A percentile compares a stretch with the other conserved stretches of the same genome.
phyloP scores from a whole-genome alignment of 129 eudicot genomes.

The Rutidosis leptorrhynchoides region DNA sequence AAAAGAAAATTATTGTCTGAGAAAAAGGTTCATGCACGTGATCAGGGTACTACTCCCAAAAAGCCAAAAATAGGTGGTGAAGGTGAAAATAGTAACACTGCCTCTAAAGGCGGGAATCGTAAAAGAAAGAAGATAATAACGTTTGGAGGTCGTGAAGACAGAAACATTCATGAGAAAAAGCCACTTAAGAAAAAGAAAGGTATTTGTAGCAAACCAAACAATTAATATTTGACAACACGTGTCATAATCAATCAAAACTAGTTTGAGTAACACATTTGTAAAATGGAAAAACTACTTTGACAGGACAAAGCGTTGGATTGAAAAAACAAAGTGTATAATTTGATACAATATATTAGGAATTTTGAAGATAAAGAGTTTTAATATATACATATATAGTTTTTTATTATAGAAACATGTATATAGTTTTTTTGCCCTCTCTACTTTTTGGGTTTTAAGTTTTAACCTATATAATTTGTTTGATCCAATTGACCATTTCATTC shows the following conservation, averaged over 20 bases:
- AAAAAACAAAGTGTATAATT: too few relatives aligned
- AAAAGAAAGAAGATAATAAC: slow-evolving; percentile 35
- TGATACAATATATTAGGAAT: too few relatives aligned
- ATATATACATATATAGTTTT: too few relatives aligned
- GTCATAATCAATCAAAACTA: too few relatives aligned
- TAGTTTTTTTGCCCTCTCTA: too few relatives aligned
- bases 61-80: slow-evolving; percentile 25
- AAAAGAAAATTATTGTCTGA: slow-evolving; percentile 31
- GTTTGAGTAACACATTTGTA: too few relatives aligned
- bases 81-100: slow-evolving; percentile 23
- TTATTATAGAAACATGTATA: too few relatives aligned
- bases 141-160: slow-evolving; percentile 20
- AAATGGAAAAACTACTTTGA: too few relatives aligned
- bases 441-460: slow-evolving; percentile 3
- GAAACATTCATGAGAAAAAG: slow-evolving; percentile 28
- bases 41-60: slow-evolving; percentile 23
- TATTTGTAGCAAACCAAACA: neutral
- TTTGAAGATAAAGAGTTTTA: too few relatives aligned
- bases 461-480: neutral
- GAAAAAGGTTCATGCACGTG: slow-evolving; percentile 25
- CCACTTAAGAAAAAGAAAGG: slow-evolving; percentile 40
- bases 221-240: neutral
- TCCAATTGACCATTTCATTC: neutral
- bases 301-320: too few relatives aligned
- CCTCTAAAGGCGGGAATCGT: slow-evolving; percentile 27